Evolutionary conservation across 2,329 filamentous ascomycete species (phyloP).

Genomic region (Clathrospora elynae): DNA sequence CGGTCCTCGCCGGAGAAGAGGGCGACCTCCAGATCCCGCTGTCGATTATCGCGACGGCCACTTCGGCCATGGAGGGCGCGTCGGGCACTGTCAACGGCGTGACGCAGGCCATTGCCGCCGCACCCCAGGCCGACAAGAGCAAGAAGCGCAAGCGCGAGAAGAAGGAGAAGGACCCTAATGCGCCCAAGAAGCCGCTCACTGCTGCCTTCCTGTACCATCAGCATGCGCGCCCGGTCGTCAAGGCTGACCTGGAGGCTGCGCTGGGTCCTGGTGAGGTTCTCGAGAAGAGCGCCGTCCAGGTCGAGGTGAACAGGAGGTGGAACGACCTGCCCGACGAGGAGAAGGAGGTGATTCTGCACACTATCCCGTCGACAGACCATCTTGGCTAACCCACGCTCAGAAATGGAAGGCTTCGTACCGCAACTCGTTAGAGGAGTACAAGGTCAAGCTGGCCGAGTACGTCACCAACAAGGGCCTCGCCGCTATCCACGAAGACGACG

Average conservation of each 20-base stretch:
- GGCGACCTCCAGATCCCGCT: constrained; percentile 51
- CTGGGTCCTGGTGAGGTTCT: constrained; percentile 67
- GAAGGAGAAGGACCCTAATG: constrained; percentile 77
- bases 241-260: constrained; percentile 61
- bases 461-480: constrained; percentile 53
- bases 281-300: constrained; percentile 83
- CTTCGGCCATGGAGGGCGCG: constrained; percentile 38
- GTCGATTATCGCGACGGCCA: constrained; percentile 46
- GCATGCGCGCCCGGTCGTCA: constrained; percentile 81
- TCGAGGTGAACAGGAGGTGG: constrained; percentile 88
- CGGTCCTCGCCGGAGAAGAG: constrained; percentile 63
- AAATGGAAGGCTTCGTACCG: constrained; percentile 58
- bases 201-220: constrained; percentile 96
- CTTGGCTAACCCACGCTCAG: constrained; percentile 19
- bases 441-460: constrained; percentile 61
- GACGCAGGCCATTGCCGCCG: constrained; percentile 24
- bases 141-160: constrained; percentile 86
- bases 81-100: constrained; percentile 30
- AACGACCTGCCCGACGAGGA: constrained; percentile 73
- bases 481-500: constrained; percentile 52
- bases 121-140: constrained; percentile 29
- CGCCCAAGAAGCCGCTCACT: constrained; percentile 90
- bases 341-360: constrained; percentile 63
- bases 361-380: not conserved
- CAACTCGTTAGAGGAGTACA: constrained; percentile 59